Evolutionary conservation across 2,329 filamentous ascomycete species (phyloP).

Genomic region (Fusarium proliferatum): DNA sequence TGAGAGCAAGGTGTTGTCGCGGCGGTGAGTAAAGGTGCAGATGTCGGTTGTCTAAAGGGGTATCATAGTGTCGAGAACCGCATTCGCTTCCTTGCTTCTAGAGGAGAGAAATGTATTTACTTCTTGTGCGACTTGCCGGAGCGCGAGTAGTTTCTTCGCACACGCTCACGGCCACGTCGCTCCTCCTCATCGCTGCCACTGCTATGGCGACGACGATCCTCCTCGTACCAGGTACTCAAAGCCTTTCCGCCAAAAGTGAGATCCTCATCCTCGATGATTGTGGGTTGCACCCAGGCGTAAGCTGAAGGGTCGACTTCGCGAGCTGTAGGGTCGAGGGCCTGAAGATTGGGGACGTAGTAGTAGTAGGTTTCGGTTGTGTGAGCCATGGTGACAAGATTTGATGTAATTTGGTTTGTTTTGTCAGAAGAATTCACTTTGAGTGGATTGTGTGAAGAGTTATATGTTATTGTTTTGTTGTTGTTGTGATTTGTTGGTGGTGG

Average conservation of each 20-base stretch:
- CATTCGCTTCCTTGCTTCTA: slow-evolving; percentile 9
- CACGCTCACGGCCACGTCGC: slow-evolving; percentile 53
- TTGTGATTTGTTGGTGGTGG: neutral
- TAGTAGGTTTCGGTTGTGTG: slow-evolving; percentile 46
- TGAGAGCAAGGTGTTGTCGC: slow-evolving; percentile 12
- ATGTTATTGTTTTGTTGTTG: slow-evolving; percentile 10
- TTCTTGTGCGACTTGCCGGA: slow-evolving; percentile 48
- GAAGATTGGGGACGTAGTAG: slow-evolving; percentile 50
- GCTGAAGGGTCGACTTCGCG: slow-evolving; percentile 50
- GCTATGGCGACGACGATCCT: slow-evolving; percentile 62
- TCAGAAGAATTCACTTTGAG: neutral
- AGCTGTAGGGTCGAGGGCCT: slow-evolving; percentile 48
- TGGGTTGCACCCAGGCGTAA: slow-evolving; percentile 63
- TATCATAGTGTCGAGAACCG: slow-evolving; percentile 37
- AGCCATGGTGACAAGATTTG: slow-evolving; percentile 31
- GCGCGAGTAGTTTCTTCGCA: slow-evolving; percentile 47
- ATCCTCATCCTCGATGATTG: slow-evolving; percentile 70
- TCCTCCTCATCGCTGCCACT: slow-evolving; percentile 53
- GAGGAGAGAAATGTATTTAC: slow-evolving; percentile 26
- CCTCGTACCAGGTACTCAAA: slow-evolving; percentile 69
- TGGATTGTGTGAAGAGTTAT: slow-evolving; percentile 5
- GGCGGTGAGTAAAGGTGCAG: slow-evolving; percentile 7
- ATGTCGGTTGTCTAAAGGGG: slow-evolving; percentile 24
- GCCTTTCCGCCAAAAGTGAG: slow-evolving; percentile 71
- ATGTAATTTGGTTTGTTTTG: neutral